Evolutionary conservation across 2,329 filamentous ascomycete species (phyloP), one percentile per base, ranked within the genome.

Genomic region (Beauveria sp.): DNA sequence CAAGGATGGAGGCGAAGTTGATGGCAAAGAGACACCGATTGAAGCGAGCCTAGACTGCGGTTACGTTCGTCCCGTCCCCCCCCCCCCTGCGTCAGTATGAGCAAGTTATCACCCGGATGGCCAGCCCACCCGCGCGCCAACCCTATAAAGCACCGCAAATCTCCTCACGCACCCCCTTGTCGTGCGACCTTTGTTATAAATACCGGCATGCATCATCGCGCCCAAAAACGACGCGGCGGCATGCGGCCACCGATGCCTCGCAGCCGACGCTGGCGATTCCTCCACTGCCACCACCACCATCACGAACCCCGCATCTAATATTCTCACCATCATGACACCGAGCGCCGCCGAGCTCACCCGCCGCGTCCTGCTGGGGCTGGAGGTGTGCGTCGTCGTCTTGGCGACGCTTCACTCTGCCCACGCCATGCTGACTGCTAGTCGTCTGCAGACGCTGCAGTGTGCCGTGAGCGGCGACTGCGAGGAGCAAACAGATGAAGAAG

Each of bases 61-160:
- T n/a, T 38, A 42, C 16, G 34, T 14, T 42, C 40, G 28, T 51
- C 20, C 43, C 7, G n/a, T 40, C 28, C 8, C 28, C 26, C 54
- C 14, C 54, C 22, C 26, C 54, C 28, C 43, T 61, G 60, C 60
- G 60, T n/a, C 42, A 70, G 69, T 70, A 72, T 72, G 70, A 72
- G 70, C 70, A 72, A 70, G 70, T 72, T 72, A 70, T 38, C 52
- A 71, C 60, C 52, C 46, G 60, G 60, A 56, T 56, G 60, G 53
- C 43, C 53, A 20, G n/a, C 20, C 47, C 40, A n/a, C 51, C 18
- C 24, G 50, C 14, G 42, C 38, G 38, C 12, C 38, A 43, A 49
- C 38, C 46, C 57, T 61, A 61, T 61, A 57, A 61, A 61, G 53
- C 51, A 56, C 60, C 52, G 30, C 53, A 55, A 61, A 61, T 45